These are phyloP conservation scores for Alternaria hordeiaustralica DNA, from an alignment of 2,329 filamentous ascomycete species.

Conservation along the genomic window DNA sequence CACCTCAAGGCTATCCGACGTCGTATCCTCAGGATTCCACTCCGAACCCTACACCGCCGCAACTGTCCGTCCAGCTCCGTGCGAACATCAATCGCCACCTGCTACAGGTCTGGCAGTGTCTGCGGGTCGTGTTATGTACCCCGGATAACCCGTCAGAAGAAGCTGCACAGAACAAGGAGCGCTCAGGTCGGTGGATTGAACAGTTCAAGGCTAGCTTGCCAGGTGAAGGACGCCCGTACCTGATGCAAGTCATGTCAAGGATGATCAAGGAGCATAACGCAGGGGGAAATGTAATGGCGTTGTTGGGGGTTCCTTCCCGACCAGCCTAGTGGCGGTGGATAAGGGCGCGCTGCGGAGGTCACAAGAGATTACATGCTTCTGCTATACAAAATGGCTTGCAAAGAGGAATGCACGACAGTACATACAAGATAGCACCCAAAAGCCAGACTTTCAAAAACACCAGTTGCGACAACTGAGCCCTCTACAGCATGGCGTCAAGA, in stretches of 20 bases:
- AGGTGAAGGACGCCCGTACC: not conserved
- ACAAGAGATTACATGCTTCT: not conserved
- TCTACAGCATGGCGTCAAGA: not conserved
- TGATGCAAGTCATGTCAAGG: not conserved
- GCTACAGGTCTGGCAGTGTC: not conserved
- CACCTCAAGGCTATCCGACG: not conserved
- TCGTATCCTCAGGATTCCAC: not conserved
- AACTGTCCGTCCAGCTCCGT: not conserved
- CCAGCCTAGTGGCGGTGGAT: not conserved
- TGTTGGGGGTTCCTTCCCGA: not conserved
- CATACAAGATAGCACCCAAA: not conserved
- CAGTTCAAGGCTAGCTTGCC: slow-evolving; percentile 1
- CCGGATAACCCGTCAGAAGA: not conserved
- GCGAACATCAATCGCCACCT: slow-evolving; percentile 1
- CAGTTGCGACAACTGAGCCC: not conserved
- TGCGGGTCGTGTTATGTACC: not conserved
- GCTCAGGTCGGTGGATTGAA: not conserved
- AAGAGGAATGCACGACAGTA: not conserved
- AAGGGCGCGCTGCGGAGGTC: not conserved
- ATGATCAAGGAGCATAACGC: not conserved
- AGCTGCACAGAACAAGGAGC: not conserved
- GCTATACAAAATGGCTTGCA: not conserved
- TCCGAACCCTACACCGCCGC: not conserved
- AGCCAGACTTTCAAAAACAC: not conserved
- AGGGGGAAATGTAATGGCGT: slow-evolving; percentile 2